Evolutionary conservation across 805 yeast genomes (phyloP).

Genomic region (Starmerella gropengiesseri): DNA sequence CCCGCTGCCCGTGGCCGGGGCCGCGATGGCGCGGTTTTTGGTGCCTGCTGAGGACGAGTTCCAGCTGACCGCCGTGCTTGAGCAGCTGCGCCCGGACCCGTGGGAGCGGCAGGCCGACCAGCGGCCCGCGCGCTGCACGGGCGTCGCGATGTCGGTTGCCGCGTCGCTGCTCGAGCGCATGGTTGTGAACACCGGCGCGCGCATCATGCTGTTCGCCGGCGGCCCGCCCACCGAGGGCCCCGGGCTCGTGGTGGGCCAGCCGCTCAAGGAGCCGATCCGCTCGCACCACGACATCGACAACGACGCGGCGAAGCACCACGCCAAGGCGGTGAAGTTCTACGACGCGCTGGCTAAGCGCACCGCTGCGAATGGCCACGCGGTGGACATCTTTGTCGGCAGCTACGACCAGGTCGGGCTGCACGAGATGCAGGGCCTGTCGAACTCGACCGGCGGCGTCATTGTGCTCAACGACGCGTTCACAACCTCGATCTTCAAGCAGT

Average conservation of each 20-base stretch:
- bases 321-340: slow-evolving; percentile 74
- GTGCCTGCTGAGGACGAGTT: slow-evolving; percentile 68
- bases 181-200: slow-evolving; percentile 75
- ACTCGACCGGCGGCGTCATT: slow-evolving; percentile 81
- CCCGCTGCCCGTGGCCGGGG: slow-evolving; percentile 28
- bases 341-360: slow-evolving; percentile 63
- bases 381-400: slow-evolving; percentile 89
- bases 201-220: slow-evolving; percentile 80
- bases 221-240: slow-evolving; percentile 95
- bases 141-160: slow-evolving; percentile 83
- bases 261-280: slow-evolving; percentile 89
- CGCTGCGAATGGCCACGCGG: slow-evolving; percentile 61
- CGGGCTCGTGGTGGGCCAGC: slow-evolving; percentile 84
- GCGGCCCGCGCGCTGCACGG: slow-evolving; percentile 85
- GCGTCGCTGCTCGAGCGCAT: slow-evolving; percentile 69
- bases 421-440: slow-evolving; percentile 81
- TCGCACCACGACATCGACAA: slow-evolving; percentile 95
- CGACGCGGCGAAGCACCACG: slow-evolving; percentile 76
- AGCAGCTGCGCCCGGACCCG: slow-evolving; percentile 64
- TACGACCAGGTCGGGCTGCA: slow-evolving; percentile 91
- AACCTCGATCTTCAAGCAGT: slow-evolving; percentile 87
- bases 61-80: slow-evolving; percentile 68
- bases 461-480: slow-evolving; percentile 87
- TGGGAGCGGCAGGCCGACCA: slow-evolving; percentile 75
- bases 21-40: slow-evolving; percentile 51